Evolutionary conservation across 495 filamentous ascomycete species (phyloP).

Genomic region (Cryomyces antarcticus): DNA sequence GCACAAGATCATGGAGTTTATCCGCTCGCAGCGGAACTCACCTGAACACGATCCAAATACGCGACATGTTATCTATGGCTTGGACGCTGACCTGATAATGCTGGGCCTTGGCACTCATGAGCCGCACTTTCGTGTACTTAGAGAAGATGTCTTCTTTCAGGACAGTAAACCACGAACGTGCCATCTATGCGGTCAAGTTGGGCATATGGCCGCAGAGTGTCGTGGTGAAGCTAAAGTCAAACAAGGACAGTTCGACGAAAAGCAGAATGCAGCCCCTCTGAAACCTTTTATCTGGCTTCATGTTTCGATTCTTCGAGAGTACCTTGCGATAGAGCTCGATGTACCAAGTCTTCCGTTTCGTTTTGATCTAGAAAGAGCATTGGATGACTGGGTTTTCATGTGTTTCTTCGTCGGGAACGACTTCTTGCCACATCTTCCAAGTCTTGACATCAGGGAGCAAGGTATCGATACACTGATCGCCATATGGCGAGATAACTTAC

Average conservation of each 20-base stretch:
- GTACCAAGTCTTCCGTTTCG: slow-evolving; percentile 60
- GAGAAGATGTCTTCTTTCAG: slow-evolving; percentile 92
- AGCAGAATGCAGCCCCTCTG: slow-evolving; percentile 39
- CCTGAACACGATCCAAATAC: slow-evolving; percentile 93
- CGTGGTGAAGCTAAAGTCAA: slow-evolving; percentile 68
- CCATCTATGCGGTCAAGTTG: slow-evolving; percentile 72
- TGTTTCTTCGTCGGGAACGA: slow-evolving; percentile 99
- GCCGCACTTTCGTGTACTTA: slow-evolving; percentile 87
- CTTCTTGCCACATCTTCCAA: slow-evolving; percentile 91
- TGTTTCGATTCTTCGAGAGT: slow-evolving; percentile 79
- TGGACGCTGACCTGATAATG: slow-evolving; percentile 96
- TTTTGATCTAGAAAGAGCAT: slow-evolving; percentile 81
- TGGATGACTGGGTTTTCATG: slow-evolving; percentile 99
- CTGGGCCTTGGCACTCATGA: slow-evolving; percentile 92
- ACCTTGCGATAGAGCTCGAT: slow-evolving; percentile 73
- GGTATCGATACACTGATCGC: slow-evolving; percentile 90
- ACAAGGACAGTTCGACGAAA: slow-evolving; percentile 68
- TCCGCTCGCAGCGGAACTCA: slow-evolving; percentile 76
- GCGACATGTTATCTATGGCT: slow-evolving; percentile 66
- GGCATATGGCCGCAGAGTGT: slow-evolving; percentile 71
- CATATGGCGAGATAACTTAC: slow-evolving; percentile 88
- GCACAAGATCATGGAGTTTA: slow-evolving; percentile 98
- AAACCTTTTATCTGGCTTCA: slow-evolving; percentile 99
- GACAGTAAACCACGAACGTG: slow-evolving; percentile 64
- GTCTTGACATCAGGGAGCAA: slow-evolving; percentile 88